Conservation (phyloP, 257 asterid genomes). For the Pogostemon cablin region DNA sequence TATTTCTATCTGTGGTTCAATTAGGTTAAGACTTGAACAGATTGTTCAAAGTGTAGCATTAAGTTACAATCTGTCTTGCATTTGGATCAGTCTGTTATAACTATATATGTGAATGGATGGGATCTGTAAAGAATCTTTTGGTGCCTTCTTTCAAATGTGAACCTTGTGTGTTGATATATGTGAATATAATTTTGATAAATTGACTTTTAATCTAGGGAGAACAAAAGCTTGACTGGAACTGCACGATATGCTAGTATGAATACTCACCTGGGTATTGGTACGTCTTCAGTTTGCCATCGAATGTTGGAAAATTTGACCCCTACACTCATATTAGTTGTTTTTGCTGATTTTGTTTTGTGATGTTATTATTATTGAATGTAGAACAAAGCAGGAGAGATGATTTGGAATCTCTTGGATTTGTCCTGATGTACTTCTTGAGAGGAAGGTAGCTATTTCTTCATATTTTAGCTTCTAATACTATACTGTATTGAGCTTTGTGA, state of each 20-base stretch:
- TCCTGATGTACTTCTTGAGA: conserved; percentile 88
- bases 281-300: conserved; percentile 21
- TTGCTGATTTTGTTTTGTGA: conserved; percentile 19
- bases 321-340: conserved; percentile 14
- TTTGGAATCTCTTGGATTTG: conserved; percentile 96
- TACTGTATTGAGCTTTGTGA: conserved; percentile 34
- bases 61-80: not conserved
- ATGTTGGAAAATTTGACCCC: conserved; percentile 23
- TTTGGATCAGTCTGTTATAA: not conserved
- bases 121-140: not conserved
- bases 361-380: conserved; percentile 32
- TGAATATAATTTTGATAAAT: conserved; percentile 6
- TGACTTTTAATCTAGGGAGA: conserved; percentile 59
- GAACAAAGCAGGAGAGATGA: conserved; percentile 99
- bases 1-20: not conserved
- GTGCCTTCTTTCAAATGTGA: conserved; percentile 2
- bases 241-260: conserved; percentile 99
- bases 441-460: conserved; percentile 66
- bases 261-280: conserved; percentile 97
- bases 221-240: conserved; percentile 97
- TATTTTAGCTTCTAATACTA: conserved; percentile 29
- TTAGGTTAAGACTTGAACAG: not conserved
- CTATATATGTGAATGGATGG: not conserved
- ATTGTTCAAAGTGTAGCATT: not conserved
- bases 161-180: not conserved